These are phyloP conservation scores for Lichtheimia corymbifera DNA, from an alignment of 371 early-diverging fungal genomes.

Conservation along the genomic window DNA sequence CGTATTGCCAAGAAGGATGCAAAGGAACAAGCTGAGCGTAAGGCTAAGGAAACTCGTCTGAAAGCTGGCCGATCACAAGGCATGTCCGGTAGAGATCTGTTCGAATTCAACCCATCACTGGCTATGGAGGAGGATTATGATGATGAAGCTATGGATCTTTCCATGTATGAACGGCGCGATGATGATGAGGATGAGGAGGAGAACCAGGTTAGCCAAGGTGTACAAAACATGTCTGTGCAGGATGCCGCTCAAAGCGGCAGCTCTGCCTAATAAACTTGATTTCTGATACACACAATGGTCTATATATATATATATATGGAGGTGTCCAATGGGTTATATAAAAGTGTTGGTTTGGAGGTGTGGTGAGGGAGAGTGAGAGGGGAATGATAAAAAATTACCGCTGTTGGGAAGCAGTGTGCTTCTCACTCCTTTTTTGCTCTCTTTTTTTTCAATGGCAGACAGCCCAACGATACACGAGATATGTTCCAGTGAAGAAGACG, in stretches of 20 bases:
- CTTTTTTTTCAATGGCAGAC: no score
- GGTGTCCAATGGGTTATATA: no score
- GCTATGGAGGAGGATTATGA: slow-evolving; percentile 79
- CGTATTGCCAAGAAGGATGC: slow-evolving; percentile 77
- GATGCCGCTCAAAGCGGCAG: not conserved
- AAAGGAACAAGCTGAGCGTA: slow-evolving; percentile 64
- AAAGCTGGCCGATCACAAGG: slow-evolving; percentile 90
- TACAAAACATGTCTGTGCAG: slow-evolving; percentile 9
- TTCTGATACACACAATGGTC: no score
- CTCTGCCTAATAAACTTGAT: not conserved
- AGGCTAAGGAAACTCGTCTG: slow-evolving; percentile 88
- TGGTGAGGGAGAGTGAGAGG: no score
- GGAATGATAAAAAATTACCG: no score
- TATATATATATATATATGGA: no score
- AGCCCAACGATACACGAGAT: no score
- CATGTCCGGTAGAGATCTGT: slow-evolving; percentile 97
- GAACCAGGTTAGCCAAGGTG: slow-evolving; percentile 26
- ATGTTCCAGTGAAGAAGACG: no score
- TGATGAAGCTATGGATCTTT: slow-evolving; percentile 66
- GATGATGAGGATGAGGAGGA: slow-evolving; percentile 40
- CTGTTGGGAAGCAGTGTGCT: no score
- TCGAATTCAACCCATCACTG: slow-evolving; percentile 95
- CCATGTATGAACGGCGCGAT: slow-evolving; percentile 53
- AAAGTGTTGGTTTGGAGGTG: no score
- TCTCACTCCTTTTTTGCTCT: no score